Conservation (phyloP, 495 filamentous ascomycete genomes). For the Hypoxylon trugodes region DNA sequence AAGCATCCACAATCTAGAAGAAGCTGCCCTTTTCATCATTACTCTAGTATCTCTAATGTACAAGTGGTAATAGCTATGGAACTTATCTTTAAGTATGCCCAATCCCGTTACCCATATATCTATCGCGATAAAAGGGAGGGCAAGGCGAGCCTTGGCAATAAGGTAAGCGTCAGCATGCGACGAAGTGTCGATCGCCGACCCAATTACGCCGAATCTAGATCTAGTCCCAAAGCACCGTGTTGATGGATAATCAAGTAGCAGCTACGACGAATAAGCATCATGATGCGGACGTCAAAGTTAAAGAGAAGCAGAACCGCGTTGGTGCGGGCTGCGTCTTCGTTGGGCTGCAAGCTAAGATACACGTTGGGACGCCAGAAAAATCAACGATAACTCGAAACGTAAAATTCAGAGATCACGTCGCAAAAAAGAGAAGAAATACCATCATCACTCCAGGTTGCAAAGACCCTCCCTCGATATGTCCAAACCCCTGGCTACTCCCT, state of each 20-base stretch:
- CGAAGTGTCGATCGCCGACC: too few relatives aligned
- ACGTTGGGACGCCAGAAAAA: conserved; percentile 23
- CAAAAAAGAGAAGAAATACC: conserved; percentile 9
- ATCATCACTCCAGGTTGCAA: conserved; percentile 20
- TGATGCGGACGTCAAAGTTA: not conserved
- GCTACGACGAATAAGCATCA: not conserved
- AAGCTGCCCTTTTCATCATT: too few relatives aligned
- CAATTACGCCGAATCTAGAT: too few relatives aligned
- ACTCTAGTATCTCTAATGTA: too few relatives aligned
- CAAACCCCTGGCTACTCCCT: conserved; percentile 27
- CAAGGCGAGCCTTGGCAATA: too few relatives aligned
- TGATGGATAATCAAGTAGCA: not conserved
- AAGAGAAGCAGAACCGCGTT: conserved; percentile 5
- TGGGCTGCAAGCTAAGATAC: conserved; percentile 17
- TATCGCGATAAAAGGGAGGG: too few relatives aligned
- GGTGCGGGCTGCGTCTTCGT: not conserved
- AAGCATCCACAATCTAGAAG: too few relatives aligned
- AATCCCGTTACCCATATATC: too few relatives aligned
- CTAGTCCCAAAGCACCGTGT: too few relatives aligned
- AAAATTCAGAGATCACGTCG: conserved; percentile 24
- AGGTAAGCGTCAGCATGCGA: too few relatives aligned
- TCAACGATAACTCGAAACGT: conserved; percentile 20
- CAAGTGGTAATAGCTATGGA: too few relatives aligned
- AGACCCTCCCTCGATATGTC: conserved; percentile 29
- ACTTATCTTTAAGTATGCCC: too few relatives aligned